A percentile compares a stretch with the other conserved stretches of the same genome.
phyloP scores from a whole-genome alignment of 176 grass and related monocot species.

The Ensete ventricosum region DNA sequence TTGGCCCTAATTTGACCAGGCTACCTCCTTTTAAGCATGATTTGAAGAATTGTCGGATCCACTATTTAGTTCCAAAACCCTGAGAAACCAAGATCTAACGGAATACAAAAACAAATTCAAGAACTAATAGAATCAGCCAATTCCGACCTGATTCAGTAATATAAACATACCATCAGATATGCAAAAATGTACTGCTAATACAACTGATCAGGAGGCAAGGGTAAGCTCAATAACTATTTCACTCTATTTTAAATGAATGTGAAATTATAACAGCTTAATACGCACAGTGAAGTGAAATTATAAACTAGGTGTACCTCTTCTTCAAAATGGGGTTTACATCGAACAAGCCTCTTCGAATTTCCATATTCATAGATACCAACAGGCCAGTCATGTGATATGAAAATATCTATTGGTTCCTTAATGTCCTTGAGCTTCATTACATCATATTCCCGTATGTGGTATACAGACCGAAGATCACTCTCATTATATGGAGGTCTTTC shows the following conservation, averaged over 20 bases:
- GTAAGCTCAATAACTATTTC: too few species aligned
- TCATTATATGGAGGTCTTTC: constrained; percentile 79
- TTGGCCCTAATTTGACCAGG: too few species aligned
- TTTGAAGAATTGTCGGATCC: too few species aligned
- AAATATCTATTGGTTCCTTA: constrained; percentile 79
- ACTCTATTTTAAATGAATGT: too few species aligned
- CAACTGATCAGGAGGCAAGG: neutral
- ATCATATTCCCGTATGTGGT: constrained; percentile 89
- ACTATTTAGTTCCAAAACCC: too few species aligned
- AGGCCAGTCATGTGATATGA: constrained; percentile 98
- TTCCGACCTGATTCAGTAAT: too few species aligned
- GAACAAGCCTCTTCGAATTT: constrained; percentile 59
- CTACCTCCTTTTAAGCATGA: too few species aligned
- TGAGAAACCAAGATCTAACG: too few species aligned
- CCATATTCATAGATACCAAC: constrained; percentile 92
- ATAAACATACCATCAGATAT: neutral
- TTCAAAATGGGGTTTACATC: constrained; percentile 34
- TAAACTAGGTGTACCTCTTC: constrained; percentile 50
- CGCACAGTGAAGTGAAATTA: too few species aligned
- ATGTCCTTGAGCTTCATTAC: constrained; percentile 76
- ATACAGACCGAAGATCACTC: constrained; percentile 50
- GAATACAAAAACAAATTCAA: too few species aligned
- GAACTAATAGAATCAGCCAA: too few species aligned
- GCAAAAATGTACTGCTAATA: neutral
- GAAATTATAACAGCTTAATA: too few species aligned